Percentiles rank a stretch among this genome's conserved stretches.
These are phyloP conservation scores for Kwoniella botswanensis DNA, from an alignment of 768 basidiomycete species.

Conservation along the genomic window DNA sequence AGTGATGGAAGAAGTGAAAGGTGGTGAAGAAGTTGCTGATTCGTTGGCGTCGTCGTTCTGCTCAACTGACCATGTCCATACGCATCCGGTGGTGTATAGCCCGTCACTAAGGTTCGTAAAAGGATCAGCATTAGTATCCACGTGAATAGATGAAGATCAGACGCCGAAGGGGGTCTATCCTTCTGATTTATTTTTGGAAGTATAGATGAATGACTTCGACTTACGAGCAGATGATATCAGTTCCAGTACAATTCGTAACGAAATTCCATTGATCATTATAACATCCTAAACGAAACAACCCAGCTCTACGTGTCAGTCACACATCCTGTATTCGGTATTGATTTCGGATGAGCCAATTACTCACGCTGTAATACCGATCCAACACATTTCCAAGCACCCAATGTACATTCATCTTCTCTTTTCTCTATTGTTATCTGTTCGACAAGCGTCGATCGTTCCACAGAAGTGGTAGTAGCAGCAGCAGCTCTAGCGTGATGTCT, in stretches of 20 bases:
- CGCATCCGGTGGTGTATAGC: constrained; percentile 24
- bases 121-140: constrained; percentile 5
- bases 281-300: constrained; percentile 8
- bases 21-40: constrained; percentile 14
- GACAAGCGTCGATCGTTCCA: neutral
- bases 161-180: no score
- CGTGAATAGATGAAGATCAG: neutral
- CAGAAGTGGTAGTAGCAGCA: constrained; percentile 11
- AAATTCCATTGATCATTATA: constrained; percentile 28
- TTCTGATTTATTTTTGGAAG: neutral
- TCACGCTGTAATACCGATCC: constrained; percentile 28
- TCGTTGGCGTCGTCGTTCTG: constrained; percentile 15
- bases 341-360: neutral
- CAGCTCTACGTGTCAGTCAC: neutral
- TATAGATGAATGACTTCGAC: neutral
- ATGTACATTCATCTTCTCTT: constrained; percentile 18
- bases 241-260: constrained; percentile 24
- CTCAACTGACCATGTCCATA: constrained; percentile 24
- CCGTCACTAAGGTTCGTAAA: constrained; percentile 12
- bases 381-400: constrained; percentile 26
- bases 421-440: neutral
- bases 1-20: neutral
- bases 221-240: constrained; percentile 28
- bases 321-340: neutral
- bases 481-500: constrained; percentile 26